phyloP scores from a whole-genome alignment of 225 moss, liverwort and hornwort species.

The Climacium dendroides region DNA sequence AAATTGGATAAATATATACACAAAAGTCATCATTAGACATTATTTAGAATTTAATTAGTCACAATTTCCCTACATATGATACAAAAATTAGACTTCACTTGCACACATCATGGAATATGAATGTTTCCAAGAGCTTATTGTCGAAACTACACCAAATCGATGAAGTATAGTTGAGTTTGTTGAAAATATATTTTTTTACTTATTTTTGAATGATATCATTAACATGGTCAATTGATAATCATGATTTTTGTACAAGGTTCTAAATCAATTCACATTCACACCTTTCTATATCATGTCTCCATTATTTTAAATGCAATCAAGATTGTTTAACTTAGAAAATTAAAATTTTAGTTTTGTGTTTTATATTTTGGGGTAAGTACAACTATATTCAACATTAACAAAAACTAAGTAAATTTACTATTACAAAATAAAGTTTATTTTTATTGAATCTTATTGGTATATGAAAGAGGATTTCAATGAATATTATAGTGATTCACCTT shows the following conservation, averaged over 20 bases:
- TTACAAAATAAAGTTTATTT: neutral
- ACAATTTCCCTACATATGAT: neutral
- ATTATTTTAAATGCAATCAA: too few species aligned
- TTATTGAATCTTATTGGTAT: neutral
- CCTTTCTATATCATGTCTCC: too few species aligned
- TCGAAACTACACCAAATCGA: neutral
- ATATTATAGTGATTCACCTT: neutral
- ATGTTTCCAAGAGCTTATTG: neutral
- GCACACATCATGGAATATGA: neutral
- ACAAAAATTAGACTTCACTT: neutral
- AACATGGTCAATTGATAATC: rapidly evolving
- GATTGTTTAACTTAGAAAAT: neutral
- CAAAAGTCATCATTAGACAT: neutral
- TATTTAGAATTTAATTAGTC: neutral
- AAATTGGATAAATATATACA: neutral
- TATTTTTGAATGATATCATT: too few species aligned
- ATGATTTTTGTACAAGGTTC: neutral
- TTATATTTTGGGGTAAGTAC: neutral
- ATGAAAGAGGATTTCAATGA: neutral
- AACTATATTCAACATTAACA: neutral
- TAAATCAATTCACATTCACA: neutral
- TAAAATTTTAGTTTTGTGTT: neutral
- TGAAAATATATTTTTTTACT: neutral
- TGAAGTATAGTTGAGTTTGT: neutral
- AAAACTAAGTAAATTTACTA: neutral